phyloP scores from a whole-genome alignment of 2,329 filamentous ascomycete genomes.

The Penicillium sclerotiorum region DNA sequence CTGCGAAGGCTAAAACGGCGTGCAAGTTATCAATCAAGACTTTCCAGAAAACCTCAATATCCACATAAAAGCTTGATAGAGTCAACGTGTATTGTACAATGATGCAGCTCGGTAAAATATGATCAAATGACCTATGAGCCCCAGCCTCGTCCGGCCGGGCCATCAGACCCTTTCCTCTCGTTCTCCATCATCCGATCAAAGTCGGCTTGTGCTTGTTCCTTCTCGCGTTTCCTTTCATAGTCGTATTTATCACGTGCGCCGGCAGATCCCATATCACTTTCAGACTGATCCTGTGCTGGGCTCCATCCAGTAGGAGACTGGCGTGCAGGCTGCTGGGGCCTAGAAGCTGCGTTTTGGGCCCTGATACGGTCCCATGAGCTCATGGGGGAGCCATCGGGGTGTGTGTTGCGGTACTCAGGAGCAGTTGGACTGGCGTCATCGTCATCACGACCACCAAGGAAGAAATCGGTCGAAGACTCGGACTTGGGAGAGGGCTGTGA shows the following conservation, averaged over 20 bases:
- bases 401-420: constrained; percentile 31
- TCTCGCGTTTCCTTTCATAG: constrained; percentile 29
- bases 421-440: constrained; percentile 43
- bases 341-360: constrained; percentile 25
- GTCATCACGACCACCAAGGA: constrained; percentile 27
- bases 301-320: constrained; percentile 12
- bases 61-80: no score
- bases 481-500: constrained; percentile 7
- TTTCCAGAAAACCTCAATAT: no score
- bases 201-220: constrained; percentile 45
- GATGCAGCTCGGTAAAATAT: no score
- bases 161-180: constrained; percentile 36
- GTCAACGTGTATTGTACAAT: no score
- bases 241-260: constrained; percentile 19
- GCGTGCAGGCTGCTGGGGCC: constrained; percentile 2
- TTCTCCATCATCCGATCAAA: constrained; percentile 48
- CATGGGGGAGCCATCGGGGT: constrained; percentile 18
- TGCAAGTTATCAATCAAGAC: constrained; percentile 6
- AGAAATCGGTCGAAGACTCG: constrained; percentile 29
- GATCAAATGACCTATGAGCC: constrained; percentile 2
- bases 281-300: constrained; percentile 6
- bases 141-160: constrained; percentile 20
- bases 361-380: constrained; percentile 45
- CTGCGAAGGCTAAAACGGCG: constrained; percentile 23
- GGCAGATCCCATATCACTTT: not conserved